These are phyloP conservation scores for Pharnaceum exiguum DNA, from an alignment of 148 eudicot genomes.

Conservation along the genomic window DNA sequence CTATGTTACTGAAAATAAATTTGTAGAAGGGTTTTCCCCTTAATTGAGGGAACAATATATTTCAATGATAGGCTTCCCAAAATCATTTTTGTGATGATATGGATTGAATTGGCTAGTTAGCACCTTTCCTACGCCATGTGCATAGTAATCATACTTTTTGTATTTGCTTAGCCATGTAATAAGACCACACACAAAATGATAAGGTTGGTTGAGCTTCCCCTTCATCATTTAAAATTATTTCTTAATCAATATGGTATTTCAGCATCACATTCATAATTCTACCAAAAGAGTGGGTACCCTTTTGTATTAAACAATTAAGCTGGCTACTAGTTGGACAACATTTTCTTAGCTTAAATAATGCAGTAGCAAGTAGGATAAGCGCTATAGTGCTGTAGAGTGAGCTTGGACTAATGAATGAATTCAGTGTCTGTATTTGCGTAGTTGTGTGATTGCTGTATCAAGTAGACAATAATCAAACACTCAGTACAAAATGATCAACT, in stretches of 20 bases:
- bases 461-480: neutral
- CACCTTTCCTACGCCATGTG: slow-evolving; percentile 27
- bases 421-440: slow-evolving; percentile 5
- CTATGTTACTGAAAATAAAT: too few species aligned
- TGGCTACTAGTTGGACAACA: slow-evolving; percentile 9
- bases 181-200: slow-evolving; percentile 15
- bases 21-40: neutral
- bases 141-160: slow-evolving; percentile 24
- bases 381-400: slow-evolving; percentile 4
- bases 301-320: slow-evolving; percentile 9
- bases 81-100: slow-evolving; percentile 14
- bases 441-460: neutral
- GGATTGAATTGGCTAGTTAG: slow-evolving; percentile 13
- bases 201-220: slow-evolving; percentile 26
- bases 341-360: slow-evolving; percentile 10
- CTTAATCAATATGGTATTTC: neutral
- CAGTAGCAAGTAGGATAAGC: slow-evolving; percentile 6
- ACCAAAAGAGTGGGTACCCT: slow-evolving; percentile 20
- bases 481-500: neutral
- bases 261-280: slow-evolving; percentile 26
- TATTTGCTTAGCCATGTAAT: slow-evolving; percentile 18
- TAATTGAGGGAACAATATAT: slow-evolving; percentile 1
- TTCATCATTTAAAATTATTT: slow-evolving; percentile 8
- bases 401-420: slow-evolving; percentile 12
- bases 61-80: too few species aligned